Percentiles rank a stretch among this genome's conserved stretches.
Conservation (phyloP, 2,329 filamentous ascomycete genomes). For the Tolypocladium sp. region DNA sequence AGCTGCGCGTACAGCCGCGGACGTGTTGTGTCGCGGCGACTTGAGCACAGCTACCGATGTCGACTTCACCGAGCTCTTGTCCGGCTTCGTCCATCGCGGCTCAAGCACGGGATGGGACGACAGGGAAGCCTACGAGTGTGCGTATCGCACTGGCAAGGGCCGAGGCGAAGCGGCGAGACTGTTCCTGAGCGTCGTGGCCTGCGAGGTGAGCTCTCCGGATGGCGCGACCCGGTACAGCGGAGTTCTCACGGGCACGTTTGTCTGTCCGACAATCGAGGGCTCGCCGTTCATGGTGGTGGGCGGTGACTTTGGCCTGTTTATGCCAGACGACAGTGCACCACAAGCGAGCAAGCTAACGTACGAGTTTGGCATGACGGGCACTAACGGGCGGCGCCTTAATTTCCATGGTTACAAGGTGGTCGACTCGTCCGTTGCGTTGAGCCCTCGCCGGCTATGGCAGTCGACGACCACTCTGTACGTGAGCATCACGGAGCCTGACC, state of each 20-base stretch:
- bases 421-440: conserved; percentile 49
- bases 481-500: conserved; percentile 36
- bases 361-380: conserved; percentile 49
- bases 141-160: conserved; percentile 41
- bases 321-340: conserved; percentile 39
- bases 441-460: conserved; percentile 47
- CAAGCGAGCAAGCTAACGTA: conserved; percentile 53
- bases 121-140: conserved; percentile 42
- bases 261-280: conserved; percentile 22
- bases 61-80: conserved; percentile 57
- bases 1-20: background rate
- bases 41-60: conserved; percentile 22
- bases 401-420: conserved; percentile 56
- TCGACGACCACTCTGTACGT: conserved; percentile 55
- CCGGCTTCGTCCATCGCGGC: conserved; percentile 44
- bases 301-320: conserved; percentile 50
- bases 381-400: conserved; percentile 40
- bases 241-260: conserved; percentile 50
- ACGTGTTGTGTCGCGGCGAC: background rate
- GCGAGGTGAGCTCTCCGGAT: conserved; percentile 20
- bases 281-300: conserved; percentile 52
- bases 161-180: conserved; percentile 47
- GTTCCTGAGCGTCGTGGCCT: conserved; percentile 48
- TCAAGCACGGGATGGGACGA: conserved; percentile 34
- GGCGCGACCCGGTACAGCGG: background rate